Percentiles rank a stretch among this genome's conserved stretches.
Evolutionary conservation across 1,284 basidiomycete species (phyloP).

Genomic region (Kwoniella shivajii): DNA sequence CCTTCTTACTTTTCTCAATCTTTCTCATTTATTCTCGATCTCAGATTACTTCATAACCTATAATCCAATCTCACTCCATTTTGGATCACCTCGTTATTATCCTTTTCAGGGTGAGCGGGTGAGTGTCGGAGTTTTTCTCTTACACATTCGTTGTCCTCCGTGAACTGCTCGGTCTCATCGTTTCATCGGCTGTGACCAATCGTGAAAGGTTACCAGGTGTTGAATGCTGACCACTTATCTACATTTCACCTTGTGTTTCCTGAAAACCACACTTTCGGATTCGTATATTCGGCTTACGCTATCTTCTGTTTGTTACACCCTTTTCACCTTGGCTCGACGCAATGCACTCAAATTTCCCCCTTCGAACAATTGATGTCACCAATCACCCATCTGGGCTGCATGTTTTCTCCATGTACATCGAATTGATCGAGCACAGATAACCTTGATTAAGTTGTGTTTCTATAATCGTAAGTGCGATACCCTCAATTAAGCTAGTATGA

Average conservation of each 20-base stretch:
- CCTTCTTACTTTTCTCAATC: no score
- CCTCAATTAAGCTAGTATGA: no score
- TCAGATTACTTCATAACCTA: no score
- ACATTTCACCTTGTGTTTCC: neutral
- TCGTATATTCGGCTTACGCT: neutral
- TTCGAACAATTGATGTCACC: neutral
- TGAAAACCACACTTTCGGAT: neutral
- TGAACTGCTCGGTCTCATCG: neutral
- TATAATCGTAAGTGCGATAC: neutral
- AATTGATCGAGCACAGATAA: no score
- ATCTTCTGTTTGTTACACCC: neutral
- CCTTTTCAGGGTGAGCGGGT: no score
- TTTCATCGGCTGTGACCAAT: neutral
- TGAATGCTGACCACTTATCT: neutral
- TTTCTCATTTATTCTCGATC: no score
- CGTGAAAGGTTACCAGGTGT: neutral
- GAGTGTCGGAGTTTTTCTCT: constrained; percentile 4
- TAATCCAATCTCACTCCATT: no score
- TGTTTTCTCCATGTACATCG: neutral
- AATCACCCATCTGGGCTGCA: neutral
- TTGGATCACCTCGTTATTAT: no score
- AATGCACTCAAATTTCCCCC: neutral
- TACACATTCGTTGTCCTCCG: neutral
- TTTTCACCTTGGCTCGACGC: neutral
- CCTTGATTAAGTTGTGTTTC: neutral